Evolutionary conservation across 306 rosid species (phyloP).

Genomic region (Abrus precatorius): DNA sequence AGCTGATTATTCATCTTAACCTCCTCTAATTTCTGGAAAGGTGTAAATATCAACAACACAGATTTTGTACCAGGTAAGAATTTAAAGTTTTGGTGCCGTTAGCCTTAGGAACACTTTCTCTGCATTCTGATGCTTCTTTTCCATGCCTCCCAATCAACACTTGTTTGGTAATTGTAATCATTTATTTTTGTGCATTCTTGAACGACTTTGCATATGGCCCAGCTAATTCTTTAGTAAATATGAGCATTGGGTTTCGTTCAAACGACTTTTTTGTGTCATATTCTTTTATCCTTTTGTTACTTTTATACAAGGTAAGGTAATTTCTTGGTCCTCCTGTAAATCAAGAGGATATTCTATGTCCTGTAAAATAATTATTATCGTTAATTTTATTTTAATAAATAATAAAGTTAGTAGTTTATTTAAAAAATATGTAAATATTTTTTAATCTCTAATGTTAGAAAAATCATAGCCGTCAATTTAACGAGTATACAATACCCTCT

Average conservation of each 20-base stretch:
- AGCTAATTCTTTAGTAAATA: conserved; percentile 47
- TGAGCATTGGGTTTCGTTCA: conserved; percentile 44
- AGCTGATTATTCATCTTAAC: conserved; percentile 61
- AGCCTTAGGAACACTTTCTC: neutral
- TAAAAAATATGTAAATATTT: too few relatives aligned
- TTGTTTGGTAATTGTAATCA: conserved; percentile 44
- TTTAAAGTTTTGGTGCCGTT: conserved; percentile 30
- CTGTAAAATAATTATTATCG: too few relatives aligned
- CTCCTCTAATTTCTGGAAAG: conserved; percentile 49
- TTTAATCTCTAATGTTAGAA: too few relatives aligned
- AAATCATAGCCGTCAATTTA: too few relatives aligned
- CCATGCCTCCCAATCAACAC: conserved; percentile 44
- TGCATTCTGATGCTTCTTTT: conserved; percentile 32
- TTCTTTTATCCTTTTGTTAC: neutral
- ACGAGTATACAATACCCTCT: too few relatives aligned
- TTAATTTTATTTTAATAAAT: too few relatives aligned
- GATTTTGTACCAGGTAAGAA: conserved; percentile 47
- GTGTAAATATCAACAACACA: conserved; percentile 62
- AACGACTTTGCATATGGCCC: conserved; percentile 52
- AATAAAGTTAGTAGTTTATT: too few relatives aligned
- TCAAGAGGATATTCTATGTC: too few relatives aligned
- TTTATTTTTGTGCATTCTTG: conserved; percentile 18
- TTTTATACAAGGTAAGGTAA: neutral
- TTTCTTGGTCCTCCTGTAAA: too few relatives aligned
- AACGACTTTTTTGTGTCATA: neutral